Percentiles rank a stretch among this genome's conserved stretches.
phyloP scores from a whole-genome alignment of 176 grass and related monocot species.

The Eremochloa ophiuroides region DNA sequence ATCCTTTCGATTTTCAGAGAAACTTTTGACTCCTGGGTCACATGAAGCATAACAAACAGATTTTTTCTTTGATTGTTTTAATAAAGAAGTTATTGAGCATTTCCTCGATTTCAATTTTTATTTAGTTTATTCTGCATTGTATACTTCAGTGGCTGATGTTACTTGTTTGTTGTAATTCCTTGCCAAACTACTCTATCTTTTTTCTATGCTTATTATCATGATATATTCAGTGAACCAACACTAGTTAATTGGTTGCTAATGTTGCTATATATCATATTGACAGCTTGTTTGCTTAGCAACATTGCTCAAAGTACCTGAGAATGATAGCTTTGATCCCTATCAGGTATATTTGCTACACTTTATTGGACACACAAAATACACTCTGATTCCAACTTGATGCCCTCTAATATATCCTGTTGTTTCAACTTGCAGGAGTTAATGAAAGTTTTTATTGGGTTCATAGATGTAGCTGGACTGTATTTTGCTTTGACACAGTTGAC shows the following conservation, averaged over 20 bases:
- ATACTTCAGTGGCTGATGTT: background rate
- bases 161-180: background rate
- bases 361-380: background rate
- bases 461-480: constrained; percentile 99
- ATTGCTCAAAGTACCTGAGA: constrained; percentile 94
- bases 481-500: constrained; percentile 93
- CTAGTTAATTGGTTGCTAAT: constrained; percentile 20
- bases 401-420: constrained; percentile 8
- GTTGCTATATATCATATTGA: constrained; percentile 22
- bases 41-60: background rate
- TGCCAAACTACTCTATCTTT: background rate
- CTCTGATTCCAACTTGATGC: background rate
- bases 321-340: constrained; percentile 92
- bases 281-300: constrained; percentile 98
- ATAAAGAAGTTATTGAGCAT: background rate
- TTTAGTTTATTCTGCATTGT: background rate
- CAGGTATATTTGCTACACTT: constrained; percentile 52
- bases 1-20: background rate
- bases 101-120: background rate
- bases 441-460: constrained; percentile 83
- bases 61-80: background rate
- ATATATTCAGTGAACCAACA: background rate
- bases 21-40: background rate
- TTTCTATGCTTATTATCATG: background rate
- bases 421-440: constrained; percentile 70